Evolutionary conservation across 2,329 filamentous ascomycete species (phyloP).

Genomic region (Didymosphaeria variabile): DNA sequence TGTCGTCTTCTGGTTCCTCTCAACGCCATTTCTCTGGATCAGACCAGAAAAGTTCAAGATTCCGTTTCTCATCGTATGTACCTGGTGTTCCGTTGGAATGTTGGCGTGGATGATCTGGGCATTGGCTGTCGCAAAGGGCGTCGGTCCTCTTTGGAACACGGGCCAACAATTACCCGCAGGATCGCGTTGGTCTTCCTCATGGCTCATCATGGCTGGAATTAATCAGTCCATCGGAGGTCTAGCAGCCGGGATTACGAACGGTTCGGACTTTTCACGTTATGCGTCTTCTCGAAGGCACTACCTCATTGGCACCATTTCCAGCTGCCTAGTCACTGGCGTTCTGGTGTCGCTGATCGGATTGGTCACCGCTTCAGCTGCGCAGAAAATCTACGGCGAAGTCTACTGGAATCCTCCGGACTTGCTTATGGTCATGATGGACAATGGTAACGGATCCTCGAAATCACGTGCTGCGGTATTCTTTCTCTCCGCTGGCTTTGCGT

Average conservation of each 20-base stretch:
- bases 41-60: constrained; percentile 60
- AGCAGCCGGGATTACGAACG: constrained; percentile 55
- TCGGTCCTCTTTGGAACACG: constrained; percentile 54
- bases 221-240: constrained; percentile 55
- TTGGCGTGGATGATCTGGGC: constrained; percentile 60
- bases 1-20: constrained; percentile 46
- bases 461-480: constrained; percentile 50
- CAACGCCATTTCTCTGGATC: constrained; percentile 59
- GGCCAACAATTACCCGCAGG: constrained; percentile 48
- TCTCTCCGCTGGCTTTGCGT: constrained; percentile 45
- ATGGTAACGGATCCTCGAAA: constrained; percentile 52
- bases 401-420: constrained; percentile 57
- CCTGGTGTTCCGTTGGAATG: constrained; percentile 58
- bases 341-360: constrained; percentile 56
- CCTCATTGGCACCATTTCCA: constrained; percentile 51
- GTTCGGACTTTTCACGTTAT: constrained; percentile 58
- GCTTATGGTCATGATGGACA: constrained; percentile 57
- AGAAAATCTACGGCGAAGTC: constrained; percentile 48
- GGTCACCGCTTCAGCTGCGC: constrained; percentile 52
- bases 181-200: constrained; percentile 52
- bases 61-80: constrained; percentile 56
- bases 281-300: constrained; percentile 47
- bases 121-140: constrained; percentile 54
- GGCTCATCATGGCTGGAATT: constrained; percentile 58
- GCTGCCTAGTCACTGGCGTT: constrained; percentile 53